Base-by-base conservation (phyloP, 805 yeast species). In the Myxozyma vanderwaltii region DNA sequence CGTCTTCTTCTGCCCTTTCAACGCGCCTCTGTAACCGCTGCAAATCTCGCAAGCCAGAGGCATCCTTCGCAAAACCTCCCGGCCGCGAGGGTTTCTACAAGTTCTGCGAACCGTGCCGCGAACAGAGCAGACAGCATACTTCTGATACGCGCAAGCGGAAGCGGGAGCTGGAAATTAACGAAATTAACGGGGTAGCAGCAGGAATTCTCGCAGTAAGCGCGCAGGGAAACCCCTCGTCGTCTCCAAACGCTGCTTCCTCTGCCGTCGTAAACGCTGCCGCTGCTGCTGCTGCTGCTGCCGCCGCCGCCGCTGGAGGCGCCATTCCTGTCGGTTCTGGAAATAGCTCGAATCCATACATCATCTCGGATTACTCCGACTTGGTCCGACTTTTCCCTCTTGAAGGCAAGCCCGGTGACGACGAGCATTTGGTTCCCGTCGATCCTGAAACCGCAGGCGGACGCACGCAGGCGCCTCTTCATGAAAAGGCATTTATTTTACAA, bases 111-210 rank as follows among this genome's bases (percentile, higher is more conserved):
- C 40, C 57, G 6, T 61, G 64, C 40, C 62, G 64, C 26, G 63
- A 47, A 23, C 62, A 50, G 47, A 58, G 63, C 47, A 51, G 64
- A 10, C 61, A 55, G 43, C 64, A 61, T 50, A 61, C 64, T 8
- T 58, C 52, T 36, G 59, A 58, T 31, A 61, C 61, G 4, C 59
- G 64, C 23, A 61, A 58, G 39, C 61, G 64, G 13, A 61, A 59
- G 44, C 58, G 64, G 12, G 64, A 57, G 31, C 15, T 40, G 4
- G 61, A 52, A 27, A 33, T 38, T 26, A 39, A 27, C 7, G 61
- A 52, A 27, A 33, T 38, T 26, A 39, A 27, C 7, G 39, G 54
- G 8, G 36, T 36, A 35, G 39, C 41, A n/a, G 54, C 54, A 10
- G 50, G 49, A 3, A n/a, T 35, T 4, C 46, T 38, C n/a, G 47